Percentiles rank a stretch among this genome's conserved stretches.
phyloP scores from a whole-genome alignment of 208 protist species.

The Naegleria gruberi region DNA sequence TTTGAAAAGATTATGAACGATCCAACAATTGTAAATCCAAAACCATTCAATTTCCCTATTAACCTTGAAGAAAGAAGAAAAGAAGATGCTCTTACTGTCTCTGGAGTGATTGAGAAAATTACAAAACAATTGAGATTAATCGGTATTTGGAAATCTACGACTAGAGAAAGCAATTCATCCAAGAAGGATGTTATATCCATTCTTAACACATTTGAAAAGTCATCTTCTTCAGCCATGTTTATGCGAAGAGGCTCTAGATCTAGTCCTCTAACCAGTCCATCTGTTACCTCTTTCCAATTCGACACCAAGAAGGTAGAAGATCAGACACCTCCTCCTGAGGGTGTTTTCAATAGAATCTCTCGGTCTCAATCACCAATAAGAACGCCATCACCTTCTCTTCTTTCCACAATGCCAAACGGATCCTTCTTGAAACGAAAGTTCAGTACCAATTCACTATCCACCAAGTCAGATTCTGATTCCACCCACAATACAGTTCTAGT shows the following conservation, averaged over 20 bases:
- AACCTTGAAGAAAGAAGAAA: not conserved
- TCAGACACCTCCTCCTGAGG: not conserved
- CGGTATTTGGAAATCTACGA: not conserved
- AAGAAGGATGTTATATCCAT: not conserved
- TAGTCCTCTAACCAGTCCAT: not conserved
- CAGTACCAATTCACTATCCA: not conserved
- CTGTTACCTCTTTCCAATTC: not conserved
- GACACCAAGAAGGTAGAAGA: too few relatives aligned
- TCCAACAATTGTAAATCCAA: not conserved
- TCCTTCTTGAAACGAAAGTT: not conserved
- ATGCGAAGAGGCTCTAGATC: not conserved
- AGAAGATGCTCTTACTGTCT: not conserved
- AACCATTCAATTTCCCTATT: slow-evolving; percentile 14
- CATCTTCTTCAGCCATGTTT: too few relatives aligned
- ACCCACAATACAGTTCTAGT: not conserved
- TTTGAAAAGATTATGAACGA: not conserved
- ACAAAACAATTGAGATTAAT: slow-evolving; percentile 10
- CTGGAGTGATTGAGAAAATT: not conserved
- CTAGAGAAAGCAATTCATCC: not conserved
- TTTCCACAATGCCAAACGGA: not conserved
- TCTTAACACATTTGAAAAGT: not conserved
- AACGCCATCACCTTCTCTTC: not conserved
- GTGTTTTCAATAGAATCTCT: not conserved
- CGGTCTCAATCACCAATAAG: not conserved
- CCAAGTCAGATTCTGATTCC: not conserved